phyloP scores from a whole-genome alignment of 495 filamentous ascomycete species.

The Xylaria nigripes region DNA sequence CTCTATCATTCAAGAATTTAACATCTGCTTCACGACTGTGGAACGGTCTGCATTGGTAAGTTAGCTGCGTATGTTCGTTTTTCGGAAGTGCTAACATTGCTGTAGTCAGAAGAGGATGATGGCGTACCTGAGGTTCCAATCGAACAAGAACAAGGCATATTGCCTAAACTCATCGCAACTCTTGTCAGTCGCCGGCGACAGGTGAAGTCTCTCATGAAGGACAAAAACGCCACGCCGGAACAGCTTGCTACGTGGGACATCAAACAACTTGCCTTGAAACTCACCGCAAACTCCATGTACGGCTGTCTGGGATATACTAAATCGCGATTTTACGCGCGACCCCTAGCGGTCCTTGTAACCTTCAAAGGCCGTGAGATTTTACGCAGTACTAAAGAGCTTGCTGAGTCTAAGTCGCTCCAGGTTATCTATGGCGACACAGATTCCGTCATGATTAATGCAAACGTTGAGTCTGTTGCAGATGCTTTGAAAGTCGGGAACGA shows the following conservation, averaged over 20 bases:
- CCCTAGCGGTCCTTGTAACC: conserved; percentile 90
- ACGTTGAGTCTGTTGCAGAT: conserved; percentile 85
- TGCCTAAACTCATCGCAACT: conserved; percentile 83
- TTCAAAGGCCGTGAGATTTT: conserved; percentile 98
- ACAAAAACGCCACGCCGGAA: conserved; percentile 74
- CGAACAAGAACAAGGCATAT: conserved; percentile 66
- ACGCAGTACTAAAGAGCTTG: conserved; percentile 85
- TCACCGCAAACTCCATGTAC: conserved; percentile 99
- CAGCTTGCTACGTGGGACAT: conserved; percentile 95
- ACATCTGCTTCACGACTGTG: conserved; percentile 98
- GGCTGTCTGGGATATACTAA: conserved; percentile 93
- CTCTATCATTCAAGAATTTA: conserved; percentile 98
- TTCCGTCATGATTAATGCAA: conserved; percentile 99
- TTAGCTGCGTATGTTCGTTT: neutral
- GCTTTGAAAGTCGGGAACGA: conserved; percentile 76
- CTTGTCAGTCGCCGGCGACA: conserved; percentile 78
- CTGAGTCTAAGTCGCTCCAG: conserved; percentile 74
- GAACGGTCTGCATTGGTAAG: conserved; percentile 59
- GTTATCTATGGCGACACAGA: conserved; percentile 99
- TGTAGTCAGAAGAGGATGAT: conserved; percentile 71
- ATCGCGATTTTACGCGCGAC: conserved; percentile 93
- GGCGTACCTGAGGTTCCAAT: conserved; percentile 60
- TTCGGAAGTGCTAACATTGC: conserved; percentile 15
- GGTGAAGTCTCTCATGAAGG: conserved; percentile 96
- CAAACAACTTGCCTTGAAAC: conserved; percentile 90